Evolutionary conservation across 164 flowering plant genomes (phyloP), one percentile per base, ranked within the genome.

Genomic region (grape (Vitis vinifera)): DNA sequence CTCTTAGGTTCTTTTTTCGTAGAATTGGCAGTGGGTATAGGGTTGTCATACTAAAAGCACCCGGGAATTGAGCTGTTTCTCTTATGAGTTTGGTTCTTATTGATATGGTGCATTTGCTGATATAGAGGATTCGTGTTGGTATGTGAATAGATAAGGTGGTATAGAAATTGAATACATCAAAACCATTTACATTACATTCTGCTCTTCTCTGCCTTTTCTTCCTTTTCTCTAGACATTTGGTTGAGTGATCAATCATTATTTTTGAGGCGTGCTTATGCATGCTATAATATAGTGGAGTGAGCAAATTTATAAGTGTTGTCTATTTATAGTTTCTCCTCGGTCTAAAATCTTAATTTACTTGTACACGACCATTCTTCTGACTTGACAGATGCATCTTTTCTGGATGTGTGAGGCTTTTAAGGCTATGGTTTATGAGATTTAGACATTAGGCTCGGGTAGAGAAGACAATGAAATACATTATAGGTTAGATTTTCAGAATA

Each of bases 81-180:
- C 60, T 48, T 70, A 65, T 72, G 82, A 78, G 77, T 74, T 80
- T 76, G 73, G 72, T 78, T 73, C 71, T 79, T 82, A 72, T 76
- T 37, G 73, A 61, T 78, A 70, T 76, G 78, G 74, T 81, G 78
- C 81, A 71, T 84, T 72, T 75, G 83, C 73, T 79, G 73, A 80
- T 85, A 85, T 82, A 84, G 90, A 79, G 73, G 75, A 77, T 76
- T 73, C 66, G 53, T 67, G 48, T 71, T 83, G 82, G 75, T 75
- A 75, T 87, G 89, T 88, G 86, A 88, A 86, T 88, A 91, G 77
- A 85, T 76, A 79, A 79, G 79, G 78, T 81, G 88, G 82, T 82
- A 85, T 77, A 86, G 76, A 73, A 79, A 81, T 71, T 74, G 69
- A 78, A 80, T 83, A 83, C 84, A 81, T 81, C 55, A 59, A 72